A percentile compares a stretch with the other conserved stretches of the same genome.
These are phyloP conservation scores for Boletus edulis DNA, from an alignment of 768 basidiomycete species.

Conservation along the genomic window DNA sequence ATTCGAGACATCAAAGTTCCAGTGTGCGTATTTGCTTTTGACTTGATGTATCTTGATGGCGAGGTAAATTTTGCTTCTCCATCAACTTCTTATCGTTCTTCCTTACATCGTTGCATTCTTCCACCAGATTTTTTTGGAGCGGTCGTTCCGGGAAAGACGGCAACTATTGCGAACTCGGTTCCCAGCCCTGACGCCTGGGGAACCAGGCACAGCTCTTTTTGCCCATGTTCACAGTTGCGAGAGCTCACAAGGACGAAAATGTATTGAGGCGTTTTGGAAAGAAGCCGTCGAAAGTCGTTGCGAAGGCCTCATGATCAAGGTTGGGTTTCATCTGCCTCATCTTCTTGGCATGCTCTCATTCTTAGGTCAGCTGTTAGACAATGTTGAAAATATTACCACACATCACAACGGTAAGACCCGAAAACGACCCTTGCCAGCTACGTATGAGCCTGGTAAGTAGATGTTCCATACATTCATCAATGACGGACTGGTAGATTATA, in stretches of 20 bases:
- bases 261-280: slow-evolving; percentile 73
- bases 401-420: slow-evolving; percentile 39
- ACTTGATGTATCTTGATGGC: slow-evolving; percentile 83
- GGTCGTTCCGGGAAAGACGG: slow-evolving; percentile 71
- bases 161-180: slow-evolving; percentile 62
- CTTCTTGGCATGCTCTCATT: slow-evolving; percentile 4
- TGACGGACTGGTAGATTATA: not conserved
- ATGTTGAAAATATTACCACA: slow-evolving; percentile 35
- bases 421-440: slow-evolving; percentile 73
- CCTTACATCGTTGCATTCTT: slow-evolving; percentile 2
- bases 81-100: not conserved
- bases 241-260: slow-evolving; percentile 58
- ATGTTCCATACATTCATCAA: not conserved
- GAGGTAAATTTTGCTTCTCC: slow-evolving; percentile 47
- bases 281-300: slow-evolving; percentile 72
- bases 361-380: slow-evolving; percentile 61
- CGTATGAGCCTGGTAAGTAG: slow-evolving; percentile 71
- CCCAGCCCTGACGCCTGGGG: slow-evolving; percentile 45
- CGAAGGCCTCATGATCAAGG: slow-evolving; percentile 96
- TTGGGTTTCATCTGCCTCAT: slow-evolving; percentile 24
- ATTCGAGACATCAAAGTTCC: slow-evolving; percentile 71
- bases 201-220: slow-evolving; percentile 54
- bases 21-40: slow-evolving; percentile 86
- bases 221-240: slow-evolving; percentile 73
- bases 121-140: slow-evolving; percentile 60